Evolutionary conservation across 2,329 filamentous ascomycete genomes (phyloP).

Genomic region (Fusarium sp.): DNA sequence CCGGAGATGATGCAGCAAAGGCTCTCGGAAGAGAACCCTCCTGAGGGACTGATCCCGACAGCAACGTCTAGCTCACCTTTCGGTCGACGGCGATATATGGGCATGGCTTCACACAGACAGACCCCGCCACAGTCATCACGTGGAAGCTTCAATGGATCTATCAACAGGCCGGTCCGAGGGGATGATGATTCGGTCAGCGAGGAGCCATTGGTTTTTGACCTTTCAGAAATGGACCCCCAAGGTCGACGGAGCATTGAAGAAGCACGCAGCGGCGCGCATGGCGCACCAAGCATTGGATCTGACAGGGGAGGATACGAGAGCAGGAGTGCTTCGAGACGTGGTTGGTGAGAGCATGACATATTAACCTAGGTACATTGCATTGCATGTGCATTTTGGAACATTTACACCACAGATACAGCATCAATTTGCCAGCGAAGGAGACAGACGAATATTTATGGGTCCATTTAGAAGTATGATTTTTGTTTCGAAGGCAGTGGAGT

Average conservation of each 20-base stretch:
- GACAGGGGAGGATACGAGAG: constrained; percentile 59
- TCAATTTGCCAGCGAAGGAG: constrained; percentile 8
- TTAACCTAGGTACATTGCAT: background rate
- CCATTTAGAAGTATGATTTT: constrained; percentile 25
- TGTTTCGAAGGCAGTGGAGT: constrained; percentile 35
- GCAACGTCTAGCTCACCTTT: constrained; percentile 62
- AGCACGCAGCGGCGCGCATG: constrained; percentile 57
- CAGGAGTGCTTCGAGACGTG: constrained; percentile 55
- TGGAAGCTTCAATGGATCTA: constrained; percentile 62
- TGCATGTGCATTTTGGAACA: constrained; percentile 23
- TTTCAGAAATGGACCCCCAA: constrained; percentile 77
- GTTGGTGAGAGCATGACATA: constrained; percentile 52
- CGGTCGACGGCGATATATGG: constrained; percentile 63
- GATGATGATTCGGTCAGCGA: constrained; percentile 71
- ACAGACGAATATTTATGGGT: constrained; percentile 4
- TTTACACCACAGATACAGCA: constrained; percentile 21
- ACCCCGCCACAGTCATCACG: constrained; percentile 63
- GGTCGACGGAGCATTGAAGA: constrained; percentile 73
- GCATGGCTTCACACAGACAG: constrained; percentile 59
- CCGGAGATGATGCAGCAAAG: constrained; percentile 59
- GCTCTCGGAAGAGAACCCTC: constrained; percentile 63
- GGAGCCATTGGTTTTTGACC: constrained; percentile 79
- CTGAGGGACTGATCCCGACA: constrained; percentile 60
- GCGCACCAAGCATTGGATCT: constrained; percentile 50
- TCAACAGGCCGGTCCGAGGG: constrained; percentile 56